Conservation (phyloP, 441 rosid genomes). For the Gossypium armourianum region DNA sequence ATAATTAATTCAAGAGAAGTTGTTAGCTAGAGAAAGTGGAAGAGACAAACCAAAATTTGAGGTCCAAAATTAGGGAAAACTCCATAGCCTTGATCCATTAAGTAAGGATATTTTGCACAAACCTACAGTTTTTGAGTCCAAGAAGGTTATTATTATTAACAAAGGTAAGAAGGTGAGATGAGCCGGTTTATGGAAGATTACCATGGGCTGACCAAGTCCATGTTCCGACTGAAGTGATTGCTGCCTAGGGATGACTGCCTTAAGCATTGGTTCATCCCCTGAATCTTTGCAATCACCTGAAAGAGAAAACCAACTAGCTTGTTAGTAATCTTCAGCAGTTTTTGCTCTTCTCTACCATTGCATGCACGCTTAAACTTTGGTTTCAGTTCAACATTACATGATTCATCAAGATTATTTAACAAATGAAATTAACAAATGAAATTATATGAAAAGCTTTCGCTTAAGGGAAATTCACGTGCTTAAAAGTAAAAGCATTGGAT, state of each 20-base stretch:
- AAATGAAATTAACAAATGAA: not conserved
- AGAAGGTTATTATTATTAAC: not conserved
- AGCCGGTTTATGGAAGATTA: constrained; percentile 16
- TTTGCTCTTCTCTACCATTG: not conserved
- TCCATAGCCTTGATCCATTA: constrained; percentile 53
- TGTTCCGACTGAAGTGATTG: constrained; percentile 41
- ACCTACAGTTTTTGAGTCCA: constrained; percentile 28
- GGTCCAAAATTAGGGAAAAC: constrained; percentile 54
- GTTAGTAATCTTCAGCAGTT: constrained; percentile 13
- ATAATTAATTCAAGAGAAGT: not conserved
- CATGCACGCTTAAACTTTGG: not conserved
- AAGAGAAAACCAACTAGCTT: constrained; percentile 11
- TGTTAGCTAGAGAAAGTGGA: constrained; percentile 5
- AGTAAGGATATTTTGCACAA: constrained; percentile 44
- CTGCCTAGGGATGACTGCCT: constrained; percentile 30
- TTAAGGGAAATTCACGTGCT: too few species aligned
- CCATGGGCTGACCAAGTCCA: constrained; percentile 57
- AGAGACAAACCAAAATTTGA: constrained; percentile 39
- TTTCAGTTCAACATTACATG: not conserved
- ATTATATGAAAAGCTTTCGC: not conserved
- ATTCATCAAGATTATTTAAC: not conserved
- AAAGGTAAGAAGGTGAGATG: not conserved
- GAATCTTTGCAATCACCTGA: constrained; percentile 32
- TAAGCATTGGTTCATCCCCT: too few species aligned
- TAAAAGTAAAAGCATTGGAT: too few species aligned